phyloP scores from a whole-genome alignment of 805 yeast species.

The Candida nonsorbophila region DNA sequence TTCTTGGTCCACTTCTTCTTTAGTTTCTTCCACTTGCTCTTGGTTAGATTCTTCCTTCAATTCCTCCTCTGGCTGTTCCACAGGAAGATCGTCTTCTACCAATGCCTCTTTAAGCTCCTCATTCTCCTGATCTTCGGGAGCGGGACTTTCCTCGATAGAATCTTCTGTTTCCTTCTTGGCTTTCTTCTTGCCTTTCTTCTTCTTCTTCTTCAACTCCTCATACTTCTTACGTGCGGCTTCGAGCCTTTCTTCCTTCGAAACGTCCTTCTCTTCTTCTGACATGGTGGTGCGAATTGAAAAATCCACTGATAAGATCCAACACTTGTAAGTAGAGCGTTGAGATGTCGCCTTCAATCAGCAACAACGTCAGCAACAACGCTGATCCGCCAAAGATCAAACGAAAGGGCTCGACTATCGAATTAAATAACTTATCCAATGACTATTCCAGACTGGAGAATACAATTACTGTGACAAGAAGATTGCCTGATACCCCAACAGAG shows the following conservation, averaged over 20 bases:
- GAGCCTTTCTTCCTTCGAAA: constrained; percentile 53
- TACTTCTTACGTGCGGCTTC: constrained; percentile 72
- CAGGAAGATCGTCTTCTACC: constrained; percentile 2
- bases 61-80: constrained; percentile 2
- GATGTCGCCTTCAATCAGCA: no score
- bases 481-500: no score
- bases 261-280: constrained; percentile 17
- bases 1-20: constrained; percentile 5
- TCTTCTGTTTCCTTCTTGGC: constrained; percentile 5
- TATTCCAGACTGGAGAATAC: no score
- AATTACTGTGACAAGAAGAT: no score
- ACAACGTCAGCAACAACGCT: no score
- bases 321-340: no score
- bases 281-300: no score
- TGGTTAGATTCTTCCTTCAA: constrained; percentile 1
- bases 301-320: no score
- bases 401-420: no score
- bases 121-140: constrained; percentile 1
- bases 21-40: neutral
- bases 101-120: constrained; percentile 1
- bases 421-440: no score
- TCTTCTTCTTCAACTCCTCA: constrained; percentile 60
- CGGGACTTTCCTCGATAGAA: constrained; percentile 1
- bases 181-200: constrained; percentile 34
- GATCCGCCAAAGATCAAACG: no score